These are phyloP conservation scores for Trichoderma brevicompactum DNA, from an alignment of 2,329 filamentous ascomycete species.

Conservation along the genomic window DNA sequence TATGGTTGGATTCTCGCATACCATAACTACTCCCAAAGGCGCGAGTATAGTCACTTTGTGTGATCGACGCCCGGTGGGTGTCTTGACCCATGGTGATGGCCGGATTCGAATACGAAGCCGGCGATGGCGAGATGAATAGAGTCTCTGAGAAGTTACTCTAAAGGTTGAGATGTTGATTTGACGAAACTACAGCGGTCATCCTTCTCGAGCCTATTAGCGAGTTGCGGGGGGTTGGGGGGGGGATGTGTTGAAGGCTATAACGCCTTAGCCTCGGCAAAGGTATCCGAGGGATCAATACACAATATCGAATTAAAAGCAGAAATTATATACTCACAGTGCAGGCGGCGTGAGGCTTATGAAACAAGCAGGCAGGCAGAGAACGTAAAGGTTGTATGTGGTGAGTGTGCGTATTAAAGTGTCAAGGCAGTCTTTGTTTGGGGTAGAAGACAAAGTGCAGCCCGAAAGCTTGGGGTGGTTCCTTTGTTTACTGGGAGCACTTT, in stretches of 20 bases:
- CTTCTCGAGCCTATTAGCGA: not conserved
- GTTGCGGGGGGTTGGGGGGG: too few species aligned
- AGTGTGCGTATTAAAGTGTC: not conserved
- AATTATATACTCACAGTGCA: not conserved
- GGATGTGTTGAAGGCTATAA: too few species aligned
- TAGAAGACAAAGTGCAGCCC: not conserved
- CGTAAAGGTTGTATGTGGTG: not conserved
- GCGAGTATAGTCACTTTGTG: not conserved
- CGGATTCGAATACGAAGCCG: not conserved
- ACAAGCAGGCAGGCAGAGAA: not conserved
- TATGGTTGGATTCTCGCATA: not conserved
- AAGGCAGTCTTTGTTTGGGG: not conserved
- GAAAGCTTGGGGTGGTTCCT: not conserved
- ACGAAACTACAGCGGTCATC: not conserved
- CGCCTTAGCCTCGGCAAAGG: not conserved
- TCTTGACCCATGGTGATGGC: not conserved
- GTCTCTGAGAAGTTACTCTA: not conserved
- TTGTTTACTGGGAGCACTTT: not conserved
- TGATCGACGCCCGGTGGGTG: not conserved
- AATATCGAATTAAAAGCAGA: not conserved
- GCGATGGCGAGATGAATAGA: not conserved
- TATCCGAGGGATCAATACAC: not conserved
- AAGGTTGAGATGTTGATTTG: too few species aligned
- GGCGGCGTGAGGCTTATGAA: not conserved
- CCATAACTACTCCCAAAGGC: not conserved